phyloP scores from a whole-genome alignment of 2,329 filamentous ascomycete species.

The Trichophyton mentagrophytes region DNA sequence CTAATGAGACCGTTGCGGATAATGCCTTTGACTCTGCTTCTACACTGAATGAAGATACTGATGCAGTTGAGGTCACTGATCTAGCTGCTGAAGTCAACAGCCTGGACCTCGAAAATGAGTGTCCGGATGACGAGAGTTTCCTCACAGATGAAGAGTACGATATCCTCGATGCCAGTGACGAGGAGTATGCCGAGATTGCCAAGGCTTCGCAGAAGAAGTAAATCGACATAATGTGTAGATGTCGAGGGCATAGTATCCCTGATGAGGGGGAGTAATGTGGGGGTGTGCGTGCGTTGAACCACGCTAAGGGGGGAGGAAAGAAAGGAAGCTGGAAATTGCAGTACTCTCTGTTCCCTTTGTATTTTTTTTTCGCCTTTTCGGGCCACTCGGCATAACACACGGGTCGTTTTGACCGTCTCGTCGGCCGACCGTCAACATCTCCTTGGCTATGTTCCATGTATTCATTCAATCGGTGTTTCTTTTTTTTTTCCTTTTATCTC shows the following conservation, averaged over 20 bases:
- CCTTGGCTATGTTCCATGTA: neutral
- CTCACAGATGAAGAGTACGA: conserved; percentile 98
- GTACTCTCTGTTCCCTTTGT: neutral
- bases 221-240: neutral
- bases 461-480: neutral
- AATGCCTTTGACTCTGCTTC: conserved; percentile 37
- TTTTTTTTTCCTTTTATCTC: neutral
- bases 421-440: neutral
- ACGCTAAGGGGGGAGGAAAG: neutral
- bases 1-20: conserved; percentile 16
- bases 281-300: no score
- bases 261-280: no score
- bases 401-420: neutral
- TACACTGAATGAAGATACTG: conserved; percentile 19
- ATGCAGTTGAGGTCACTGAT: conserved; percentile 11
- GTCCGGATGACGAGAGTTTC: conserved; percentile 52
- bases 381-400: neutral
- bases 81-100: conserved; percentile 48
- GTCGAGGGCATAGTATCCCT: no score
- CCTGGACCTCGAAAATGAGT: conserved; percentile 38
- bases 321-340: neutral
- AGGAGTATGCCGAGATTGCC: conserved; percentile 52
- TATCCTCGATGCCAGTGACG: conserved; percentile 86
- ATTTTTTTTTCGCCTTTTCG: neutral
- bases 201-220: conserved; percentile 8